A percentile compares a stretch with the other conserved stretches of the same genome.
phyloP scores from a whole-genome alignment of 352 stramenopile genomes.

The Thalassiosira livingstoniorum region DNA sequence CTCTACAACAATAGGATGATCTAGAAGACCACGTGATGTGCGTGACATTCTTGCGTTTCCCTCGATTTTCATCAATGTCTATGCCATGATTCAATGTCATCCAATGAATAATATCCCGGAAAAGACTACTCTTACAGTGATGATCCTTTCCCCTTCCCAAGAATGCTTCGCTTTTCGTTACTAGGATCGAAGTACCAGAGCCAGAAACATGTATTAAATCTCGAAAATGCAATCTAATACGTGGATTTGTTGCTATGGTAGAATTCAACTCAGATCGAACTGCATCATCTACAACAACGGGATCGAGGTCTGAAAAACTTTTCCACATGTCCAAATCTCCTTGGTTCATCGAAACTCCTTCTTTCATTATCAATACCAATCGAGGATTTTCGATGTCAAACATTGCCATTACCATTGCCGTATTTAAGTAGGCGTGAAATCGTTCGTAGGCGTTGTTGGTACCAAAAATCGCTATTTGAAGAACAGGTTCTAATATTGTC shows the following conservation, averaged over 20 bases:
- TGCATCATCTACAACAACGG: constrained; percentile 21
- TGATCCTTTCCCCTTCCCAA: constrained; percentile 32
- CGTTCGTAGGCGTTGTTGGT: constrained; percentile 34
- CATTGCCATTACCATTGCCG: constrained; percentile 27
- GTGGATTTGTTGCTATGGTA: not conserved
- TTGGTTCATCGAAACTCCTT: not conserved
- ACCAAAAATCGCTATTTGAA: constrained; percentile 26
- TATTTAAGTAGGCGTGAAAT: constrained; percentile 29
- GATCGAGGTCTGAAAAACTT: constrained; percentile 22
- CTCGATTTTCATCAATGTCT: constrained; percentile 2
- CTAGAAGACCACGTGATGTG: constrained; percentile 4
- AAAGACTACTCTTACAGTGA: constrained; percentile 48
- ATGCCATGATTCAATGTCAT: constrained; percentile 25
- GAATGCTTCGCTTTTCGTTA: constrained; percentile 21
- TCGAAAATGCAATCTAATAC: constrained; percentile 10
- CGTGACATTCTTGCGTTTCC: constrained; percentile 3
- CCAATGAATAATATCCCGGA: constrained; percentile 30
- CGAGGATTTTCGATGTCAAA: constrained; percentile 34
- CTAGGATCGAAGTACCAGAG: constrained; percentile 32
- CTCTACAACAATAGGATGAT: constrained; percentile 1
- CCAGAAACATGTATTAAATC: constrained; percentile 28
- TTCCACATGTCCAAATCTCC: constrained; percentile 27
- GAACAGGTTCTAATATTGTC: constrained; percentile 1
- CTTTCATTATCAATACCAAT: constrained; percentile 20
- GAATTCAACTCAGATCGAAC: not conserved